Conservation (phyloP, 257 asterid species). For the Scutellaria minor region DNA sequence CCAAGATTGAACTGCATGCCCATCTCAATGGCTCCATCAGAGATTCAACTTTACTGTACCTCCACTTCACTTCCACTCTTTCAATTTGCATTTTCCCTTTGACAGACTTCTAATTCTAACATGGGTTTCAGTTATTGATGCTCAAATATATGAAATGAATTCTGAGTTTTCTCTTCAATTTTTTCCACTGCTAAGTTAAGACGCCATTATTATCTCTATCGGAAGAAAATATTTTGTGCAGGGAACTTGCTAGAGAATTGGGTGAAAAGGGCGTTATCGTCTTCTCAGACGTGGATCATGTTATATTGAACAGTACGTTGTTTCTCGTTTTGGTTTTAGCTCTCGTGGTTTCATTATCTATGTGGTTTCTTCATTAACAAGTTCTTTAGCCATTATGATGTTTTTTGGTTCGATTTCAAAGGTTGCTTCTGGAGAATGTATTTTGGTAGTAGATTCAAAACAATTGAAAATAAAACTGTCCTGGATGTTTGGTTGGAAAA, state of each 20-base stretch:
- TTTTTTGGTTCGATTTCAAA: background rate
- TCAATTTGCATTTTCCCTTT: slow-evolving; percentile 6
- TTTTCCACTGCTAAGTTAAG: background rate
- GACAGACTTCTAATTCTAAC: background rate
- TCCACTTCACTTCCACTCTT: slow-evolving; percentile 13
- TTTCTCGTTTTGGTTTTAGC: background rate
- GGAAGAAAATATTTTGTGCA: slow-evolving; percentile 39
- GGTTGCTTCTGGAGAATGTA: too few relatives aligned
- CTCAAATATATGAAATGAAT: background rate
- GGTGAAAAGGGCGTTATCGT: slow-evolving; percentile 62
- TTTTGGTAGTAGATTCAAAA: too few relatives aligned
- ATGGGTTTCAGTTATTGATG: slow-evolving; percentile 15
- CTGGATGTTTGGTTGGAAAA: too few relatives aligned
- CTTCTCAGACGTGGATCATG: slow-evolving; percentile 78
- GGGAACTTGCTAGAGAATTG: slow-evolving; percentile 86
- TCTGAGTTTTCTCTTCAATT: slow-evolving; percentile 9
- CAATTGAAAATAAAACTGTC: too few relatives aligned
- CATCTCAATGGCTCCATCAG: slow-evolving; percentile 95
- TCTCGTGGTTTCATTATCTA: background rate
- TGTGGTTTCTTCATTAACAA: background rate
- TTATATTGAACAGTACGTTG: slow-evolving; percentile 67
- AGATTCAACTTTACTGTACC: slow-evolving; percentile 79
- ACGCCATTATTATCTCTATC: slow-evolving; percentile 1
- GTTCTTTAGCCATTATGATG: background rate
- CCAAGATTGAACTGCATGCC: slow-evolving; percentile 87